These are phyloP conservation scores for Pyrrhoderma noxium DNA, from an alignment of 1,284 basidiomycete species.

Conservation along the genomic window DNA sequence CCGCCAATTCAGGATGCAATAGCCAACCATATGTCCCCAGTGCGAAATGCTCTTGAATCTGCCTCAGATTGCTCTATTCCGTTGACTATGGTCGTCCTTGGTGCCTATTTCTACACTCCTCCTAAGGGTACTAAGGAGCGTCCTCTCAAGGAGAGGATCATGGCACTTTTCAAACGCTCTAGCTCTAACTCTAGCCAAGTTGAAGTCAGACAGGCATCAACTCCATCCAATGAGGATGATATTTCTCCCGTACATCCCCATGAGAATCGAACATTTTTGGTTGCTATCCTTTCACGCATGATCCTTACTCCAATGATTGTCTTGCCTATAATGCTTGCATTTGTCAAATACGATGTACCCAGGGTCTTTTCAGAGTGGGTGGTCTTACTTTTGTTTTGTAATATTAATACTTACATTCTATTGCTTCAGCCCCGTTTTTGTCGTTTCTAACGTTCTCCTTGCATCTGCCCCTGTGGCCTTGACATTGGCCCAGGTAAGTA, in stretches of 20 bases:
- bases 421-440: conserved; percentile 64
- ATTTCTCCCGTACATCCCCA: conserved; percentile 36
- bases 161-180: conserved; percentile 31
- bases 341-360: conserved; percentile 54
- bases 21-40: conserved; percentile 51
- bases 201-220: too few relatives aligned
- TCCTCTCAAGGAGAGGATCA: conserved; percentile 32
- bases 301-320: conserved; percentile 75
- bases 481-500: conserved; percentile 64
- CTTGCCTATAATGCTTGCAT: conserved; percentile 64
- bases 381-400: conserved; percentile 16
- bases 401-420: conserved; percentile 8
- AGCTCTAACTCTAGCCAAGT: background rate
- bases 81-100: conserved; percentile 84
- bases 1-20: conserved; percentile 68
- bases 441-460: conserved; percentile 71
- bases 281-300: conserved; percentile 79
- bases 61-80: conserved; percentile 84
- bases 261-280: conserved; percentile 77
- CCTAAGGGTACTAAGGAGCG: conserved; percentile 14
- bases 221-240: background rate
- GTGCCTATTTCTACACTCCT: conserved; percentile 77
- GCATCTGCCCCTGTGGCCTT: conserved; percentile 76
- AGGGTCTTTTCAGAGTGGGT: conserved; percentile 69
- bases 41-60: conserved; percentile 64